phyloP scores from a whole-genome alignment of 768 basidiomycete genomes.

The Suillus subalutaceus region DNA sequence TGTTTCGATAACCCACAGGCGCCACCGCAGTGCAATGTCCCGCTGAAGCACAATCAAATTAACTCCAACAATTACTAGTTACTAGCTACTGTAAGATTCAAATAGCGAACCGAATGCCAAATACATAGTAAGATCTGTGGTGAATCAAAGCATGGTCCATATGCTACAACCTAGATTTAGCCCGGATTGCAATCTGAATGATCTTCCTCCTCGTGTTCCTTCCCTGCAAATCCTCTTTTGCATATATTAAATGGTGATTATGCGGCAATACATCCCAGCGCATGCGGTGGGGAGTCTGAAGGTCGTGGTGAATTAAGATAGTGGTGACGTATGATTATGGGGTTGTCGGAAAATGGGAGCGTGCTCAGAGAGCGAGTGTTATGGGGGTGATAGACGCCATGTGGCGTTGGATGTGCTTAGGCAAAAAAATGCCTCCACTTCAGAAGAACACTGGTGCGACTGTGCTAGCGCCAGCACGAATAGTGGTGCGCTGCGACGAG shows the following conservation, averaged over 20 bases:
- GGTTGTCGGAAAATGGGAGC: background rate
- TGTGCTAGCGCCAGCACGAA: slow-evolving; percentile 52
- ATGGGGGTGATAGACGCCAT: background rate
- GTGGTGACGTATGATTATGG: slow-evolving; percentile 4
- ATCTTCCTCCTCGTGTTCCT: background rate
- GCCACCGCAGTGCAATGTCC: background rate
- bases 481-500: slow-evolving; percentile 35
- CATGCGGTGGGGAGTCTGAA: background rate
- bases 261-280: background rate
- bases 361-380: background rate
- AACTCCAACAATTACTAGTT: background rate
- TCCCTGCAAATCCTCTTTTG: background rate
- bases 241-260: slow-evolving; percentile 5
- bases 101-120: slow-evolving; percentile 6
- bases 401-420: background rate
- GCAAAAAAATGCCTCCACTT: slow-evolving; percentile 13
- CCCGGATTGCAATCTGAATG: background rate
- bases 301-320: background rate
- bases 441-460: slow-evolving; percentile 66
- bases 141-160: slow-evolving; percentile 4
- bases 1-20: background rate
- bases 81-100: slow-evolving; percentile 1
- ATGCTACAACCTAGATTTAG: background rate
- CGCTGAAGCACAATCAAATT: background rate
- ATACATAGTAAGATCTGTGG: slow-evolving; percentile 5